These are phyloP conservation scores for Knoxdaviesia capensis DNA, from an alignment of 2,329 filamentous ascomycete species.

Conservation along the genomic window DNA sequence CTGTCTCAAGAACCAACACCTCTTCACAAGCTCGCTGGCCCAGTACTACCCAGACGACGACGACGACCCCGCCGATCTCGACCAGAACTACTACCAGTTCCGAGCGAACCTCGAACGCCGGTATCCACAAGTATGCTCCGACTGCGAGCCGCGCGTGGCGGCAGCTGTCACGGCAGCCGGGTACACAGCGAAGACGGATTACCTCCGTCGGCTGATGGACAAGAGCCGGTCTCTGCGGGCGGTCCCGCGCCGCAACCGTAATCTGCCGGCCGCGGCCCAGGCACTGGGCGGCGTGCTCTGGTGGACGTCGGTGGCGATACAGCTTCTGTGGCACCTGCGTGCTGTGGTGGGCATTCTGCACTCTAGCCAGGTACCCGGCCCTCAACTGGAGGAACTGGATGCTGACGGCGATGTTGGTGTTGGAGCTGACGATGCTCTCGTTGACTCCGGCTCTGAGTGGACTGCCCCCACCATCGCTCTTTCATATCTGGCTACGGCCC, in stretches of 20 bases:
- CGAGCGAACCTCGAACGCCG: constrained; percentile 54
- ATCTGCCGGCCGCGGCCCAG: constrained; percentile 7
- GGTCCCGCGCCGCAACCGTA: constrained; percentile 12
- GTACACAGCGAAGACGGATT: constrained; percentile 71
- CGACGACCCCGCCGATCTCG: constrained; percentile 42
- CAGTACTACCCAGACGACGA: constrained; percentile 54
- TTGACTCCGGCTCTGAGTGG: too few relatives aligned
- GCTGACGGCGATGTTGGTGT: background rate
- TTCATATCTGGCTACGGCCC: background rate
- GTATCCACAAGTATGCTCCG: constrained; percentile 74
- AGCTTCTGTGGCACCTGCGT: constrained; percentile 29
- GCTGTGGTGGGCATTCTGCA: constrained; percentile 9
- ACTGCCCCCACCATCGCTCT: constrained; percentile 7
- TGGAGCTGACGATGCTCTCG: background rate
- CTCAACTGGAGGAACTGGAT: constrained; percentile 5
- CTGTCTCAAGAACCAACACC: constrained; percentile 76
- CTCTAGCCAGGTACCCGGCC: background rate
- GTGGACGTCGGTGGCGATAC: constrained; percentile 23
- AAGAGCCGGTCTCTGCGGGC: constrained; percentile 26
- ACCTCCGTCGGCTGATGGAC: constrained; percentile 56
- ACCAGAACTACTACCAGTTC: constrained; percentile 49
- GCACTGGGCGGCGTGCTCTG: constrained; percentile 23
- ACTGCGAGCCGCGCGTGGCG: constrained; percentile 59
- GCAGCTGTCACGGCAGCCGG: constrained; percentile 47
- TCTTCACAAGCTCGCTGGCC: constrained; percentile 56